These are phyloP conservation scores for Cornus suecica DNA, from an alignment of 148 eudicot genomes.

Conservation along the genomic window DNA sequence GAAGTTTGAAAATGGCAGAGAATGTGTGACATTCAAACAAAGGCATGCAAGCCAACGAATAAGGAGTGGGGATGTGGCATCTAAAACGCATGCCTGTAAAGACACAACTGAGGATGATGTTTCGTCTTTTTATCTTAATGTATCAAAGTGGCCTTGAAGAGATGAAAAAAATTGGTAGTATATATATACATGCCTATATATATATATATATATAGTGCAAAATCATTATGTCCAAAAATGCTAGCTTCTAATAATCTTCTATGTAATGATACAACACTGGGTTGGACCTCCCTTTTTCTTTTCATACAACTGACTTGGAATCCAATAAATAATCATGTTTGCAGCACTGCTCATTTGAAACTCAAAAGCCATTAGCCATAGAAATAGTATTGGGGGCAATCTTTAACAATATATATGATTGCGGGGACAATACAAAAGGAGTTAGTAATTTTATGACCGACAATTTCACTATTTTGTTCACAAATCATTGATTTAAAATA, in stretches of 20 bases:
- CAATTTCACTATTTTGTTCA: too few relatives aligned
- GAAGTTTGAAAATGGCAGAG: not conserved
- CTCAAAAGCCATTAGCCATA: too few relatives aligned
- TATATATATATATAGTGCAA: constrained; percentile 9
- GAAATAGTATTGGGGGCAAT: too few relatives aligned
- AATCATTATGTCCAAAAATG: constrained; percentile 14
- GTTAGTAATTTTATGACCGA: too few relatives aligned
- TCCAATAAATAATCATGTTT: constrained; percentile 7
- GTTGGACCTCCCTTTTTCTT: not conserved
- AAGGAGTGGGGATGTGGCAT: not conserved
- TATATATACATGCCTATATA: not conserved
- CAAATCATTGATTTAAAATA: too few relatives aligned
- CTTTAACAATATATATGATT: too few relatives aligned
- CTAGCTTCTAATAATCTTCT: constrained; percentile 10
- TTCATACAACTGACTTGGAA: constrained; percentile 12
- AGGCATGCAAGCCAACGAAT: not conserved
- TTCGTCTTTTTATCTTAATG: not conserved
- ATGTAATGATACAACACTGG: constrained; percentile 15
- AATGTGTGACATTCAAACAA: not conserved
- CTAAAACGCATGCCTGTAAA: constrained; percentile 5
- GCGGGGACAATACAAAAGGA: too few relatives aligned
- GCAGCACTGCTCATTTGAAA: too few relatives aligned
- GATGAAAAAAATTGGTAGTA: not conserved
- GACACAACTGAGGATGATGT: not conserved
- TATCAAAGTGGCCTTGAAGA: not conserved